A percentile compares a stretch with the other conserved stretches of the same genome.
Evolutionary conservation across 2,329 filamentous ascomycete genomes (phyloP).

Genomic region (Hortaea sp.): DNA sequence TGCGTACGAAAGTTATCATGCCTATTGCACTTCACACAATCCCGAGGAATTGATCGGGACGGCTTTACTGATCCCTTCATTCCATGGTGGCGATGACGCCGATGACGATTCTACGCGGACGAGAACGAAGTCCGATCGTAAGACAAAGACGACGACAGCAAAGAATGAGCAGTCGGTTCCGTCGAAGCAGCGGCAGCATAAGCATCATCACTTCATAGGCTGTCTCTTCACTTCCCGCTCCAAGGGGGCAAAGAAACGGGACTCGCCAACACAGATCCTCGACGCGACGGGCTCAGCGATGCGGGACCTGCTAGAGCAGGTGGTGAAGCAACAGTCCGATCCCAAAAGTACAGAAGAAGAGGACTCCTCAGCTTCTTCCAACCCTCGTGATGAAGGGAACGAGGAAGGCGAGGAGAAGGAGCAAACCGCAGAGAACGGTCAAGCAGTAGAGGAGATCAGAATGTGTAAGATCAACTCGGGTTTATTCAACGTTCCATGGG

Average conservation of each 20-base stretch:
- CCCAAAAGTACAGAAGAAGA: conserved; percentile 15
- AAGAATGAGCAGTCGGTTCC: too few relatives aligned
- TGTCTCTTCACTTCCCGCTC: conserved; percentile 48
- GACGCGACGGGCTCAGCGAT: conserved; percentile 40
- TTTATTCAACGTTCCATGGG: conserved; percentile 47
- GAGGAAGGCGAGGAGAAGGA: too few relatives aligned
- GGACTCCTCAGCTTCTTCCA: too few relatives aligned
- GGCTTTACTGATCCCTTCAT: conserved; percentile 41
- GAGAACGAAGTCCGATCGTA: too few relatives aligned
- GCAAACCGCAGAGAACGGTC: too few relatives aligned
- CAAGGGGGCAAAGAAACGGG: conserved; percentile 35
- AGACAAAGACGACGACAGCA: too few relatives aligned
- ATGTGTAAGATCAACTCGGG: conserved; percentile 45
- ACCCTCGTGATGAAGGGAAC: conserved; percentile 3
- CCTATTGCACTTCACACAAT: conserved; percentile 34
- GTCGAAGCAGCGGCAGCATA: background rate
- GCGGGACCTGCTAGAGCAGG: conserved; percentile 32
- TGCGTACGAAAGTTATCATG: conserved; percentile 39
- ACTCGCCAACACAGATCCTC: conserved; percentile 36
- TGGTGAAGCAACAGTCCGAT: conserved; percentile 21
- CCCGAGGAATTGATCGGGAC: conserved; percentile 33
- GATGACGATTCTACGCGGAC: background rate
- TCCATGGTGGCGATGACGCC: background rate
- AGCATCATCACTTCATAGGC: conserved; percentile 41
- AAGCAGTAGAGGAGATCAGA: conserved; percentile 8